Base-by-base conservation (phyloP, 768 basidiomycete genomes). In the Kwoniella sp. region DNA sequence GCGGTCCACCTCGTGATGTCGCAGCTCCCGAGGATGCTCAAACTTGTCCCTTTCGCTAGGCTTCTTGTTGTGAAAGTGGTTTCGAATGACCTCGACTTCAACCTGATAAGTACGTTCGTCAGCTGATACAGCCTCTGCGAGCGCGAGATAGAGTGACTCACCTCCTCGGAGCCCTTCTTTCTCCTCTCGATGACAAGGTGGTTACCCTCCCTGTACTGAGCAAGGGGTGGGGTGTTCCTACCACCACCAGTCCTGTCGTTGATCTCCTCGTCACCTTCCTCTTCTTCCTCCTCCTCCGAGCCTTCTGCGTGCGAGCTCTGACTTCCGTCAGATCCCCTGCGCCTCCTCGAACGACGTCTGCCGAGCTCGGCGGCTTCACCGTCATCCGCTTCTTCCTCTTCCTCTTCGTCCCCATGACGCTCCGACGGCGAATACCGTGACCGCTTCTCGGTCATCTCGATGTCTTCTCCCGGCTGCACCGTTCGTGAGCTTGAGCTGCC, bases 141-240 rank as follows among this genome's bases (percentile, higher is more conserved):
- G n/a, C n/a, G n/a, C n/a, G 3, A 23, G 25, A 28, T 15, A 23
- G 2, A 15, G 12, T 27, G 14, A 37, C 64, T 40, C 36, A 87
- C 86, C 76, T 87, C 87, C 50, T 82, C 81, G 20, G 83, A 84
- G 3, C 81, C 80, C 1, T 80, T 80, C 4, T 60, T 65, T 9
- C 80, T 79, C 31, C 80, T 76, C 65, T 90, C 88, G 26, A 88
- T 76, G 38, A 90, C 70, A 27, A 77, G 77, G 67, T 85, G 80
- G 26, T 80, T 77, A 2, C 86, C 86, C 65, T 90, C 87, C 65
- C 78, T 78, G 83, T 86, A 89, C 63, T 87, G 84, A 22, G 77
- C 64, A 2, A 73, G 25, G 8, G 69, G 61, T 3, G 73, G 70
- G 6, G 71, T 74, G 43, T 56, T 52, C 17, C 60, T 38, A 2